These are phyloP conservation scores for Mikania micrantha DNA, from an alignment of 129 eudicot species.

Conservation along the genomic window DNA sequence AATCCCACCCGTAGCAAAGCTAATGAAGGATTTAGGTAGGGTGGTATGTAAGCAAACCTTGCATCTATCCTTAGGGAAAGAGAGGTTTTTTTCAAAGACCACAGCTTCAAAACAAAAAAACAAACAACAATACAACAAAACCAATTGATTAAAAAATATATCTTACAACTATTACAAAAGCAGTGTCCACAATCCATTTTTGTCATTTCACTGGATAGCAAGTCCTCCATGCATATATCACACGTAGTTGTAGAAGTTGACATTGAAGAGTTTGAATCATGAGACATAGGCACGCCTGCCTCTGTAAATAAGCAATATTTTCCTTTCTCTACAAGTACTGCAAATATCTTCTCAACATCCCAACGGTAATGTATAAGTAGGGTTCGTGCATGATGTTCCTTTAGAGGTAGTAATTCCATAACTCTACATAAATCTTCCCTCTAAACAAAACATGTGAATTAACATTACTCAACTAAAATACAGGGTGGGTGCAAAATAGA, in stretches of 20 bases:
- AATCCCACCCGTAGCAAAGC: too few relatives aligned
- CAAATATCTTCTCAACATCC: conserved; percentile 74
- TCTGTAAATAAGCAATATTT: conserved; percentile 55
- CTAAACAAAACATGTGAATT: conserved; percentile 30
- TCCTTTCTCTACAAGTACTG: conserved; percentile 77
- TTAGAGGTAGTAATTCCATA: conserved; percentile 69
- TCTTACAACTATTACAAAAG: conserved; percentile 89
- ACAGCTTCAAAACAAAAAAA: too few relatives aligned
- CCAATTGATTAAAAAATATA: not conserved
- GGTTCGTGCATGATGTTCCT: conserved; percentile 88
- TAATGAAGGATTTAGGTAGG: too few relatives aligned
- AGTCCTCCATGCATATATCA: conserved; percentile 79
- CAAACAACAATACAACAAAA: not conserved
- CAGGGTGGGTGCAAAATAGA: not conserved
- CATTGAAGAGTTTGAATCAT: conserved; percentile 28
- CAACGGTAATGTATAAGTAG: conserved; percentile 86
- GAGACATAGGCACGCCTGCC: conserved; percentile 56
- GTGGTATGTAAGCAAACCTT: too few relatives aligned
- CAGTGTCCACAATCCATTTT: conserved; percentile 91
- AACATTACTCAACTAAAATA: conserved; percentile 10
- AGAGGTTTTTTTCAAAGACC: too few relatives aligned
- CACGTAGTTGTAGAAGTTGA: conserved; percentile 54
- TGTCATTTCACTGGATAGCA: conserved; percentile 52
- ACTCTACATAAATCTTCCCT: conserved; percentile 80
- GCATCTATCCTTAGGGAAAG: too few relatives aligned